Evolutionary conservation across 352 stramenopile species (phyloP).

Genomic region (Plasmopara viticola): DNA sequence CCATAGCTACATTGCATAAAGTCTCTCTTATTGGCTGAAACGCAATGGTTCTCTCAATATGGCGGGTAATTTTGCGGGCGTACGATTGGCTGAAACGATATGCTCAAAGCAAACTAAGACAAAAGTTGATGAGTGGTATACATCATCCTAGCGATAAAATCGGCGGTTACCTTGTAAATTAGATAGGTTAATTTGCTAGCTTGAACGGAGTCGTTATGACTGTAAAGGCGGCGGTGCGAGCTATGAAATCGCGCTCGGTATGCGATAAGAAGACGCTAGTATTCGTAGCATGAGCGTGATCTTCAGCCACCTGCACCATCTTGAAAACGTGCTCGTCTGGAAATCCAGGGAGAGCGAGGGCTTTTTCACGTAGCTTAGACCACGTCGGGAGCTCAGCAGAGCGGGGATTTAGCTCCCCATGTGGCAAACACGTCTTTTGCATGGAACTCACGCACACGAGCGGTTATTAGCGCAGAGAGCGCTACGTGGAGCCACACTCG

Average conservation of each 20-base stretch:
- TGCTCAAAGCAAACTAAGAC: too few species aligned
- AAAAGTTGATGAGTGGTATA: background rate
- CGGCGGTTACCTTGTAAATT: too few species aligned
- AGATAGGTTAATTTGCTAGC: background rate
- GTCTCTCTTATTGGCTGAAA: too few species aligned
- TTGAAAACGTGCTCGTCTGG: slow-evolving; percentile 65
- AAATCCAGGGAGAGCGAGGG: slow-evolving; percentile 28
- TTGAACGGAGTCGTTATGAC: slow-evolving; percentile 26
- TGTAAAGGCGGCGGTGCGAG: slow-evolving; percentile 31
- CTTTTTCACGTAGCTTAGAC: slow-evolving; percentile 28
- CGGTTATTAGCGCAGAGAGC: slow-evolving; percentile 24
- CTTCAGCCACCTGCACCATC: slow-evolving; percentile 46
- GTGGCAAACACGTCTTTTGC: slow-evolving; percentile 20
- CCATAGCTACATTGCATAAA: too few species aligned
- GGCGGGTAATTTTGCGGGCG: too few species aligned
- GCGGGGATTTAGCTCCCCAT: slow-evolving; percentile 10
- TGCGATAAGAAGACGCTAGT: slow-evolving; percentile 24
- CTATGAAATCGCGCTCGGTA: slow-evolving; percentile 35
- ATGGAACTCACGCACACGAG: slow-evolving; percentile 22
- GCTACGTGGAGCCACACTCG: slow-evolving; percentile 31
- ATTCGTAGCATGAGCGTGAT: slow-evolving; percentile 15
- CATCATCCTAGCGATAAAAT: background rate
- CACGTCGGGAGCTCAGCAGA: slow-evolving; percentile 30
- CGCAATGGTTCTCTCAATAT: too few species aligned
- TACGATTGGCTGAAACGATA: too few species aligned